phyloP scores from a whole-genome alignment of 129 eudicot species.

The Artemisia annua region DNA sequence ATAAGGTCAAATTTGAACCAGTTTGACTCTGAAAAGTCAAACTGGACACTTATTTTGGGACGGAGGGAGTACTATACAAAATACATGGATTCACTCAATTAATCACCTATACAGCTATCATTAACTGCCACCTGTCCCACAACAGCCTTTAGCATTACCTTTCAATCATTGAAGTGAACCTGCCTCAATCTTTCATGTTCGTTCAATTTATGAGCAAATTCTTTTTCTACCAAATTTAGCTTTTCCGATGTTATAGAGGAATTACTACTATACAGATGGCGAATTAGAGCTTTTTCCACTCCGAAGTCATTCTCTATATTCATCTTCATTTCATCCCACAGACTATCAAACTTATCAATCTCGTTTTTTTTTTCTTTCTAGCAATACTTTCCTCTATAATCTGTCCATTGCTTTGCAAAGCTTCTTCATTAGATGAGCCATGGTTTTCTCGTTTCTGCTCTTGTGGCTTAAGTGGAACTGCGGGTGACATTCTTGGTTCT shows the following conservation, averaged over 20 bases:
- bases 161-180: constrained; percentile 9
- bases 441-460: neutral
- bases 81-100: too few relatives aligned
- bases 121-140: constrained; percentile 10
- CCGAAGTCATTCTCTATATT: too few relatives aligned
- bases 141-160: constrained; percentile 3
- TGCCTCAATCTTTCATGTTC: constrained; percentile 21
- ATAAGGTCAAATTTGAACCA: too few relatives aligned
- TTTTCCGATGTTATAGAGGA: constrained; percentile 18
- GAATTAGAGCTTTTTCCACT: too few relatives aligned
- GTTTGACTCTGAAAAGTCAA: too few relatives aligned
- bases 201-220: constrained; percentile 13
- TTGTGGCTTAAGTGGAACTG: too few relatives aligned
- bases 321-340: too few relatives aligned
- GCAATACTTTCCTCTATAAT: neutral
- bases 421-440: constrained; percentile 18
- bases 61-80: too few relatives aligned
- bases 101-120: too few relatives aligned
- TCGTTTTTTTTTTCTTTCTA: constrained; percentile 2
- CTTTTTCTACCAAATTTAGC: neutral
- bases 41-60: too few relatives aligned
- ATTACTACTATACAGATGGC: too few relatives aligned
- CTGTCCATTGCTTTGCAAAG: neutral
- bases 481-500: too few relatives aligned
- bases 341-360: constrained; percentile 18